Evolutionary conservation across 345 rosid genomes (phyloP).

Genomic region (Gossypium ekmanianum): DNA sequence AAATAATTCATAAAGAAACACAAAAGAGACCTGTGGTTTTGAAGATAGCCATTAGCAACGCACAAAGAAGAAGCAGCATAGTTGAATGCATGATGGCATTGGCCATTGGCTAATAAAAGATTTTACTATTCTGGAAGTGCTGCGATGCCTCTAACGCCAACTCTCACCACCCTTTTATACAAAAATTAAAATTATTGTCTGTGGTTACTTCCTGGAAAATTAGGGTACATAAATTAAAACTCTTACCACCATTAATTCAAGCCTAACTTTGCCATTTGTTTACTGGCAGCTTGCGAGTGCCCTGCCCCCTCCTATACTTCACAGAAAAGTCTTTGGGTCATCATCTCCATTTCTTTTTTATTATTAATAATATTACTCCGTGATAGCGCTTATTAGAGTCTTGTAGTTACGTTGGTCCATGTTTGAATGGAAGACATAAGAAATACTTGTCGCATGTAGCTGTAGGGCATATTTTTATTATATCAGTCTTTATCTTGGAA

Average conservation of each 20-base stretch:
- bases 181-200: neutral
- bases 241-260: too few relatives aligned
- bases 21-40: neutral
- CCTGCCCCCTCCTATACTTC: neutral
- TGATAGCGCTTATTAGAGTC: neutral
- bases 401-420: too few relatives aligned
- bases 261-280: neutral
- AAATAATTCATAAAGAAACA: too few relatives aligned
- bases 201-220: neutral
- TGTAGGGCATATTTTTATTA: too few relatives aligned
- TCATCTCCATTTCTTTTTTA: too few relatives aligned
- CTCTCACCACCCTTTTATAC: neutral
- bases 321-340: too few relatives aligned
- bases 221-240: neutral
- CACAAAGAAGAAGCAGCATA: neutral
- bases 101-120: neutral
- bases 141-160: neutral
- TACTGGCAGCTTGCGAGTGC: neutral
- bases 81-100: constrained; percentile 5
- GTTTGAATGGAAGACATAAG: too few relatives aligned
- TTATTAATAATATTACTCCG: too few relatives aligned
- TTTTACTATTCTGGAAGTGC: neutral
- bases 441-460: too few relatives aligned
- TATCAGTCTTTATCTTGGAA: too few relatives aligned
- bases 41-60: neutral